Evolutionary conservation across 192 early-diverging fungal species (phyloP), one percentile per base, ranked within the genome.

Genomic region (Coemansia sp.): DNA sequence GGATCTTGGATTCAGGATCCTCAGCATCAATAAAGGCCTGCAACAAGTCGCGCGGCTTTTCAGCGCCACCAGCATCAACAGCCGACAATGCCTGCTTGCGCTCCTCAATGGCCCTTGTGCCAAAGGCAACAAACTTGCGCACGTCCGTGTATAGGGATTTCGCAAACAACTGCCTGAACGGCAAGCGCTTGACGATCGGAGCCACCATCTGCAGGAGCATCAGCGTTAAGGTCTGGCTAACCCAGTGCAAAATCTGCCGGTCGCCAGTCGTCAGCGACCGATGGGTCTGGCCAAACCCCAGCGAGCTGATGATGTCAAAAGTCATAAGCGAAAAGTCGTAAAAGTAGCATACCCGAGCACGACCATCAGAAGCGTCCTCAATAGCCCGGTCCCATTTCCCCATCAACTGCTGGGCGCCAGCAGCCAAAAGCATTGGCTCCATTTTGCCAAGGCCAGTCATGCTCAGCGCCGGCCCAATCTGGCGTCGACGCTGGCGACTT

Each of bases 11-110:
- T 18, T 76, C 68, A 5, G 70, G 70, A 50, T 84, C 81, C 65
- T 79, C 68, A 0, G 77, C 76, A 47, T 84, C 81, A 50, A 84
- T 73, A 27, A 79, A 79, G 3, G 77, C 53, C 62, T 84, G 81
- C 62, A 84, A 46, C 6, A 84, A 49, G 47, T 84, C 81, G 5
- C 55, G 66, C 20, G 73, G 81, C 36, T 68, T 60, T 1, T 49
- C 34, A 2, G 40, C 55, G 13, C n/a, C 40, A 22, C 33, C 20
- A 18, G 46, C 49, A 16, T 43, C 62, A 41, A 2, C 41, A 64
- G 43, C 15, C 22, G 33, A 46, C 52, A 65, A n/a, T 33, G 22
- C 15, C n/a, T 20, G 13, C 40, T 63, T 70, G 62, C 80, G 80
- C 15, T 71, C 24, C 44, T 71, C 69, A 13, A 82, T 82, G 10